Evolutionary conservation across 2,329 filamentous ascomycete genomes (phyloP), one percentile per base, ranked within the genome.

Genomic region (Talaromyces funiculosus): DNA sequence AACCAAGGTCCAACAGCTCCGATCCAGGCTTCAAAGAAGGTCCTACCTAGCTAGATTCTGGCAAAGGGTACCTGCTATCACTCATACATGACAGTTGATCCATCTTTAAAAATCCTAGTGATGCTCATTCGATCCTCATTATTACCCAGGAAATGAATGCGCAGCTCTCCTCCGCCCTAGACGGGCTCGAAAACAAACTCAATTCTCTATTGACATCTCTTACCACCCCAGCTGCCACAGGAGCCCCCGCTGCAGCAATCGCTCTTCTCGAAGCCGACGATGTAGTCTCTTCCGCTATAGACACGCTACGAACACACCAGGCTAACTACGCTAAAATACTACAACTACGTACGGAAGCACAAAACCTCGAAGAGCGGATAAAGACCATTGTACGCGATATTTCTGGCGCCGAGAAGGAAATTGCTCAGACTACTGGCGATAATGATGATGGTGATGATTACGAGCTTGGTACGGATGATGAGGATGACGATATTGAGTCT

Each of bases 251-350:
- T 7, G 75, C 76, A 4, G 72, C 77, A 3, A 56, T 72, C 56
- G 69, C 73, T 57, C 69, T 80, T 7, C 67, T 79, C 33, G 67
- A 73, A 51, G 75, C 76, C 8, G 77, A 80, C 65, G 74, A 78
- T 64, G 66, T 66, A 12, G 67, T 80, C 26, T 71, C 74, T 24
- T 69, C 72, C n/a, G 70, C 77, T 20, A 71, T 80, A 24, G 64
- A 73, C 24, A 74, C 74, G 3, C 75, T 80, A 14, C 73, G 75
- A 61, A 68, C 65, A 20, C 78, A 80, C 66, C 78, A 80, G 64
- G 68, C 72, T 42, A 80, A 80, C 63, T 75, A 79, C 59, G 70
- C 71, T 1, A 73, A 66, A 26, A 78, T 79, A 26, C 64, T 79
- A 0, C 66, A 67, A 5, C 68, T 80, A 9, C 76, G 77, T 14